A percentile compares a stretch with the other conserved stretches of the same genome.
These are phyloP conservation scores for Fomitopsis serialis DNA, from an alignment of 768 basidiomycete species.

Conservation along the genomic window DNA sequence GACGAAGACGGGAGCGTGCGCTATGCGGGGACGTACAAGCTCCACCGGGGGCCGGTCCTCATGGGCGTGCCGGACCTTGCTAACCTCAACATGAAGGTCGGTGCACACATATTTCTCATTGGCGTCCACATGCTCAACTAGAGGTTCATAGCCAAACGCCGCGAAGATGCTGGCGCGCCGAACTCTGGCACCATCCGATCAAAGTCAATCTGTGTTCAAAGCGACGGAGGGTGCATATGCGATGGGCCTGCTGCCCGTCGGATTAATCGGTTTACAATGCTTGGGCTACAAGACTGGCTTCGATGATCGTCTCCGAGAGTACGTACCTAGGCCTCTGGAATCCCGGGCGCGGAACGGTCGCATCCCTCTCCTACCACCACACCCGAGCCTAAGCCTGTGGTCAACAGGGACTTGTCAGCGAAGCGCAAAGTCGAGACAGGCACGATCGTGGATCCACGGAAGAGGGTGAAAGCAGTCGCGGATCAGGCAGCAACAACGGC, in stretches of 20 bases:
- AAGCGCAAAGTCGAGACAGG: background rate
- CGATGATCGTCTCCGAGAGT: background rate
- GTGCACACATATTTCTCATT: no score
- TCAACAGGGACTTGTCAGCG: background rate
- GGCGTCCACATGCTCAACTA: background rate
- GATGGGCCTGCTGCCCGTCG: background rate
- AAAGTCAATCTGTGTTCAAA: no score
- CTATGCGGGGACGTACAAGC: slow-evolving; percentile 8
- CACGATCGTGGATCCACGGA: background rate
- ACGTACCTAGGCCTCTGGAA: no score
- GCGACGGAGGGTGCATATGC: background rate
- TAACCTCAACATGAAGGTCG: background rate
- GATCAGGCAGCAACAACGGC: background rate
- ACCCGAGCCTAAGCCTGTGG: background rate
- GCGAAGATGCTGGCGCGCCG: no score
- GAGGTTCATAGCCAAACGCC: no score
- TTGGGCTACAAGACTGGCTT: slow-evolving; percentile 10
- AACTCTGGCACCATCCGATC: no score
- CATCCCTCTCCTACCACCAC: no score
- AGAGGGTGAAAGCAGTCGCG: background rate
- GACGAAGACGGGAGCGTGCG: slow-evolving; percentile 1
- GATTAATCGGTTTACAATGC: slow-evolving; percentile 9
- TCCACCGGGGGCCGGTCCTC: background rate
- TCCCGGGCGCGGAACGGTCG: no score
- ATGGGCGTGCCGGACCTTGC: background rate